Evolutionary conservation across 1,284 basidiomycete genomes (phyloP).

Genomic region (Papiliotrema terrestris): DNA sequence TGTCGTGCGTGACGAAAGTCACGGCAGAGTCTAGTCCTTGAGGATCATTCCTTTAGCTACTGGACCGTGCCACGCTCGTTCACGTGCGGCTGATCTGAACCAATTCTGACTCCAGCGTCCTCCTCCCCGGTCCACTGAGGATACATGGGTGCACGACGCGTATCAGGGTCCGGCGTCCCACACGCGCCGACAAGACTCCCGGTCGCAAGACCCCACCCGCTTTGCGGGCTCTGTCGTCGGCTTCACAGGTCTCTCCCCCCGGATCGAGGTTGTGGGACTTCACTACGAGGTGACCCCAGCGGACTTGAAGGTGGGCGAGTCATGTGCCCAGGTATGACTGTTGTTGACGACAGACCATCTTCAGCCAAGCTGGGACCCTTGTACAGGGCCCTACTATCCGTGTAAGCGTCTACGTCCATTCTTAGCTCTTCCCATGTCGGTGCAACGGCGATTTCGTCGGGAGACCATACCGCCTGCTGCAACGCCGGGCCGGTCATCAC

Average conservation of each 20-base stretch:
- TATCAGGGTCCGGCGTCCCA: conserved; percentile 24
- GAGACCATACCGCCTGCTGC: too few species aligned
- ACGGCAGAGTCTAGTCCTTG: too few species aligned
- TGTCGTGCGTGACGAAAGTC: too few species aligned
- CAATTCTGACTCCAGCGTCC: conserved; percentile 34
- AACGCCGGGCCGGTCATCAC: too few species aligned
- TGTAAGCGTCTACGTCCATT: conserved; percentile 56
- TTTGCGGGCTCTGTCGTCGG: conserved; percentile 22
- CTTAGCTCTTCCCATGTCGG: neutral
- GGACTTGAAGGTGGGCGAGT: conserved; percentile 74
- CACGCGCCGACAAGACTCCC: conserved; percentile 1
- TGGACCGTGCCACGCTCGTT: neutral
- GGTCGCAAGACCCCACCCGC: conserved; percentile 2
- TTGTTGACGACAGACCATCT: conserved; percentile 66
- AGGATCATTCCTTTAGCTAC: too few species aligned
- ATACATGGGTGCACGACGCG: conserved; percentile 49
- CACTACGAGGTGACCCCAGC: conserved; percentile 90
- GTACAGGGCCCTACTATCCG: conserved; percentile 86
- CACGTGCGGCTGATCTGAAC: neutral
- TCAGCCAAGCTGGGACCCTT: conserved; percentile 87
- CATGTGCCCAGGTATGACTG: neutral
- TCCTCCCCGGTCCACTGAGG: conserved; percentile 42
- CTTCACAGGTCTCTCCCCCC: conserved; percentile 54
- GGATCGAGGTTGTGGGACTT: conserved; percentile 77
- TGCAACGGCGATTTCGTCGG: too few species aligned